Evolutionary conservation across 805 yeast genomes (phyloP), one percentile per base, ranked within the genome.

Genomic region (Saturnispora hagleri): DNA sequence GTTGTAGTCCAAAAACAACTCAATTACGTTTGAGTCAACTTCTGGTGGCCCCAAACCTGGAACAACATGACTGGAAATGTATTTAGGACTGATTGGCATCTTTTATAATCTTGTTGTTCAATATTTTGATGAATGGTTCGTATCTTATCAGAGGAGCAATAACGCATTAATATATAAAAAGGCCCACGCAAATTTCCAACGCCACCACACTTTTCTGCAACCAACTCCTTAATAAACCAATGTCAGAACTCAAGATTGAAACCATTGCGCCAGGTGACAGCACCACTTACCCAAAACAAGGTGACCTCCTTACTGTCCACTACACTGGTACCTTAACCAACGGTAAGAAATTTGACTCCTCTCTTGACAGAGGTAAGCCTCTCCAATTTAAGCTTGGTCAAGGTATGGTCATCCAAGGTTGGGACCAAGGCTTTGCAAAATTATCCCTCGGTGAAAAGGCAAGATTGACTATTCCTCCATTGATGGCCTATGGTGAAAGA

Each of bases 281-380:
- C 58, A 77, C 75, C 66, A 84, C 82, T 62, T 90, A 76, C 81
- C 97, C 98, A 66, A 75, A 84, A 70, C 68, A 74, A 41, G 97
- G 97, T 62, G 97, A 90, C 73, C 72, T 75, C 58, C 93, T 91
- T 59, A 84, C 97, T 58, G 91, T 91, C 67, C 97, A 91, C 75
- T 91, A 91, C 81, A 85, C 87, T 50, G 98, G 98, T 63, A 89
- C 96, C 53, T 79, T 91, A 66, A 95, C 88, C 71, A 86, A 87
- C 71, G 98, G 98, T 64, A 89, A 87, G 76, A 88, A 88, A 73
- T 91, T 91, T 68, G 98, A 91, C 71, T 88, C 97, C 50, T 89
- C 97, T 52, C 79, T 89, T 62, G 96, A 89, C 77, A 84, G 97
- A 74, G 93, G 93, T 66, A 81, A 85, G 70, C 97, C 98, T 59